Evolutionary conservation across 2,329 filamentous ascomycete genomes (phyloP).

Genomic region (Aspergillus sp.): DNA sequence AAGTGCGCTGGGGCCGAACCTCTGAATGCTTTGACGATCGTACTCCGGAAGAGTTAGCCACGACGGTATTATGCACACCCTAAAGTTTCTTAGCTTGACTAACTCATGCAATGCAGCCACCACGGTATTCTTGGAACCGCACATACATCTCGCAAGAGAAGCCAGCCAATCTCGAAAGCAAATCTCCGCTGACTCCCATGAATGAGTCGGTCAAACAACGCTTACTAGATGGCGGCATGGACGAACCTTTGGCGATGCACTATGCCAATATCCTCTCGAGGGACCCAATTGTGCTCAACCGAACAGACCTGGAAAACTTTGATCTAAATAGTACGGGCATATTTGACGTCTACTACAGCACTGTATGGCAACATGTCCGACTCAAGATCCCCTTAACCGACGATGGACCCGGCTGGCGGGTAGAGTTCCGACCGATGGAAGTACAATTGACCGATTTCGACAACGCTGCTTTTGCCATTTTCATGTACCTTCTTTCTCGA

Average conservation of each 20-base stretch:
- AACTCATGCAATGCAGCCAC: neutral
- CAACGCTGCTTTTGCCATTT: conserved; percentile 88
- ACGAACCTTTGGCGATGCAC: conserved; percentile 19
- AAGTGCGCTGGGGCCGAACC: conserved; percentile 21
- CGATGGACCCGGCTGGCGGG: conserved; percentile 85
- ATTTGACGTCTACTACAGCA: conserved; percentile 21
- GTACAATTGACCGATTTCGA: conserved; percentile 93
- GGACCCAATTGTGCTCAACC: conserved; percentile 16
- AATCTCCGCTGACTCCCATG: neutral
- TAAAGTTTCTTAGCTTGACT: neutral
- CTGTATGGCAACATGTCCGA: conserved; percentile 19
- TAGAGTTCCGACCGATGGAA: conserved; percentile 93
- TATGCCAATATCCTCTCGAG: conserved; percentile 18
- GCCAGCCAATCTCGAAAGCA: neutral
- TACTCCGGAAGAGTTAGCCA: conserved; percentile 1
- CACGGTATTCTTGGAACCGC: conserved; percentile 7
- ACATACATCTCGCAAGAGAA: conserved; percentile 84
- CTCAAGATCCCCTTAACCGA: conserved; percentile 59
- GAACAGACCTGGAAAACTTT: conserved; percentile 13
- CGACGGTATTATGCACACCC: neutral
- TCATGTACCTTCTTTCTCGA: conserved; percentile 85
- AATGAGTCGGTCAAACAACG: conserved; percentile 11
- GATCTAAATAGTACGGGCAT: conserved; percentile 12
- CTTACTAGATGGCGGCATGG: conserved; percentile 23
- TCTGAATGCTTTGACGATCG: conserved; percentile 19